Evolutionary conservation across 148 eudicot genomes (phyloP), one percentile per base, ranked within the genome.

Genomic region (Dianthus caryophyllus): DNA sequence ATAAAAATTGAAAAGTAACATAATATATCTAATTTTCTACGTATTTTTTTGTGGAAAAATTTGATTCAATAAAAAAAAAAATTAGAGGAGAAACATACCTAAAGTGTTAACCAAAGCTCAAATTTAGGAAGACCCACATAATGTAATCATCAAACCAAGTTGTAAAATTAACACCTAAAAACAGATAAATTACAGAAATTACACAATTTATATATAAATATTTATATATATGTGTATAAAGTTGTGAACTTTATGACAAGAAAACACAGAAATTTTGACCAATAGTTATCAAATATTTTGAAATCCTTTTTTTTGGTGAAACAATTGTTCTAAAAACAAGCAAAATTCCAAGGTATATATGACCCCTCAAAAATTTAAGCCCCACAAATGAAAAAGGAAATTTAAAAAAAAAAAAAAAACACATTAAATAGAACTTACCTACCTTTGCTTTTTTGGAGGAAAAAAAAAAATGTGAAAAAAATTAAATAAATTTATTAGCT

Each of bases 371-470:
- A 29, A 64, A 2, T 1, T 33, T 59, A 41, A 65, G 63, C 75
- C 79, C 79, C 75, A 75, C 78, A 64, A 69, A n/a, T n/a, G n/a
- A n/a, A n/a, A 56, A 63, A 59, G 56, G 58, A 69, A 55, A 17
- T n/a, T n/a, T n/a, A n/a, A n/a, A 55, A 2, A 33, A 33, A 33
- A 33, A 33, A 33, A 2, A 17, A 29, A 51, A 9, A 41, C 5
- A 1, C 44, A 36, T 49, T 25, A 48, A 64, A 48, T 39, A 43
- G 51, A 38, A 33, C 48, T 26, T 7, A 64, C 70, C 51, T n/a
- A 68, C 65, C 46, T 61, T 60, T 33, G 20, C 22, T 70, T 47
- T 61, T 11, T 26, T n/a, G n/a, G n/a, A n/a, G n/a, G n/a, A n/a
- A n/a, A n/a, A n/a, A n/a, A n/a, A n/a, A n/a, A n/a, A n/a, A 5